Conservation (phyloP, 1,284 basidiomycete genomes). For the Boletellus sp. region DNA sequence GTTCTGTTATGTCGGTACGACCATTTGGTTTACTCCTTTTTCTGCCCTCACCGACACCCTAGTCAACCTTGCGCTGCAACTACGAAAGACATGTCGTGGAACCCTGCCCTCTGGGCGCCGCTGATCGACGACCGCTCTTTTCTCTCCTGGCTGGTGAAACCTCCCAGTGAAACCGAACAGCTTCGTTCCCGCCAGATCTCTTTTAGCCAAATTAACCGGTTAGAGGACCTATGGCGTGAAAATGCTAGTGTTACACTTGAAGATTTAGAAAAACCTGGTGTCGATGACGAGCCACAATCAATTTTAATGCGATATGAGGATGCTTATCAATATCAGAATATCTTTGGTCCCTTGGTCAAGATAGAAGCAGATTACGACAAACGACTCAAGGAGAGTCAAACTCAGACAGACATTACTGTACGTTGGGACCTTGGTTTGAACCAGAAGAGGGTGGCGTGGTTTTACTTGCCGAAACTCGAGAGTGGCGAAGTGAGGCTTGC, state of each 20-base stretch:
- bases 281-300: constrained; percentile 93
- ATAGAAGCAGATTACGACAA: constrained; percentile 99
- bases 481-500: constrained; percentile 96
- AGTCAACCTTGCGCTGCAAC: constrained; percentile 97
- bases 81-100: constrained; percentile 98
- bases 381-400: constrained; percentile 95
- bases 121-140: constrained; percentile 98
- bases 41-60: constrained; percentile 7
- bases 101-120: constrained; percentile 95
- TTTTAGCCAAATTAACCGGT: constrained; percentile 92
- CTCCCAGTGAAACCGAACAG: constrained; percentile 93
- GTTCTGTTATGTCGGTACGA: constrained; percentile 93
- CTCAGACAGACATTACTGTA: constrained; percentile 93
- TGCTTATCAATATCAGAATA: constrained; percentile 99
- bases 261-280: constrained; percentile 94
- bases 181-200: constrained; percentile 94
- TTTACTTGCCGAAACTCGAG: constrained; percentile 92
- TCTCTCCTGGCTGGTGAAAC: constrained; percentile 97
- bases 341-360: constrained; percentile 97
- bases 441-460: constrained; percentile 97
- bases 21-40: constrained; percentile 1
- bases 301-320: constrained; percentile 93
- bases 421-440: constrained; percentile 98
- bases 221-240: constrained; percentile 98
- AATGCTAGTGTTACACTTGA: constrained; percentile 92